Conservation (phyloP, 2,329 filamentous ascomycete species). For the Teratosphaeria gauchensis region DNA sequence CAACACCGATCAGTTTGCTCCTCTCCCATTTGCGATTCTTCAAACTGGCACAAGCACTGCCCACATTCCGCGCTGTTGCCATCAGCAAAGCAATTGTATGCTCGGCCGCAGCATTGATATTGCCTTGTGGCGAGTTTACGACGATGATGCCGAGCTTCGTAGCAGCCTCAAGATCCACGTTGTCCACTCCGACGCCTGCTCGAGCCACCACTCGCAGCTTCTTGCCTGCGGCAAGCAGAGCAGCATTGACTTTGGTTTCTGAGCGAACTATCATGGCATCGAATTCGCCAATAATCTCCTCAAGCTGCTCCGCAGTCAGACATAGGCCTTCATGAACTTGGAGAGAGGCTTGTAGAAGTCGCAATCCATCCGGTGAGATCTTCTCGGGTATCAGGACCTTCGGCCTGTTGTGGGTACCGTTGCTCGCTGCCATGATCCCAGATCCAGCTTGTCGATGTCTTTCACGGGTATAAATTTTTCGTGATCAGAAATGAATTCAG, state of each 20-base stretch:
- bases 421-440: background rate
- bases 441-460: background rate
- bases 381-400: constrained; percentile 69
- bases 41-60: constrained; percentile 57
- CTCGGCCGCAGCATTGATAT: constrained; percentile 60
- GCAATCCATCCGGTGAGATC: constrained; percentile 67
- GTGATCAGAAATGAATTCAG: too few species aligned
- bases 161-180: constrained; percentile 65
- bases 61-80: constrained; percentile 63
- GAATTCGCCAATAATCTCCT: constrained; percentile 59
- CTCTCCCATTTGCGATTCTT: constrained; percentile 69
- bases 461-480: too few species aligned
- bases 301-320: constrained; percentile 53
- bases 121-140: constrained; percentile 69
- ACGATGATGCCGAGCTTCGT: constrained; percentile 68
- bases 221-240: constrained; percentile 54
- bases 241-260: constrained; percentile 68
- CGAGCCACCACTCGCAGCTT: constrained; percentile 69
- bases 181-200: constrained; percentile 74
- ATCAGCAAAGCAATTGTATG: constrained; percentile 50
- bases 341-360: constrained; percentile 55
- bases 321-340: constrained; percentile 60
- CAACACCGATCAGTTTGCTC: constrained; percentile 62
- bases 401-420: constrained; percentile 19
- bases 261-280: constrained; percentile 71